phyloP scores from a whole-genome alignment of 345 rosid genomes.

The Carallia brachiata region DNA sequence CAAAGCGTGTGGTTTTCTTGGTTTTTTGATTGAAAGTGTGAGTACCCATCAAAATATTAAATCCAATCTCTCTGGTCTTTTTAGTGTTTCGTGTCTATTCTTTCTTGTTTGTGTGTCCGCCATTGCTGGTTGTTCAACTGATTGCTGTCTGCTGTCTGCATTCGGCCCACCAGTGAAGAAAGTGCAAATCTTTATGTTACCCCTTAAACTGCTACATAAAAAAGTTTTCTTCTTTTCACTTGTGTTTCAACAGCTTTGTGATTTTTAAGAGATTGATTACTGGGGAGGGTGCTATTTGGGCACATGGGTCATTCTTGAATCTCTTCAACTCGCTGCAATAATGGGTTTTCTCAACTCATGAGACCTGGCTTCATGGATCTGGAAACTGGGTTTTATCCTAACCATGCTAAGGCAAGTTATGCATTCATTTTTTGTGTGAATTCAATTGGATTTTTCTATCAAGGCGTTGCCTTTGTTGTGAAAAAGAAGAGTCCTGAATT shows the following conservation, averaged over 20 bases:
- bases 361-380: constrained; percentile 55
- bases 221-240: constrained; percentile 1
- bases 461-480: background rate
- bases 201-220: background rate
- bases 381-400: constrained; percentile 46
- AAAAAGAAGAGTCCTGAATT: background rate
- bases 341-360: constrained; percentile 32
- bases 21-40: constrained; percentile 3
- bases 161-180: background rate
- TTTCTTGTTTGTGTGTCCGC: constrained; percentile 12
- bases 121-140: constrained; percentile 42
- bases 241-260: constrained; percentile 3
- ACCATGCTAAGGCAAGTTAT: constrained; percentile 47
- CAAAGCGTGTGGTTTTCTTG: background rate
- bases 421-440: background rate
- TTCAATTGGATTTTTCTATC: background rate
- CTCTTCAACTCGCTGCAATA: constrained; percentile 15
- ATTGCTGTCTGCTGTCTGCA: constrained; percentile 31
- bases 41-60: constrained; percentile 10
- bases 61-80: background rate
- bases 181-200: too few species aligned
- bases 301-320: constrained; percentile 31
- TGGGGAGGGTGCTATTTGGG: constrained; percentile 13
- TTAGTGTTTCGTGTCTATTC: constrained; percentile 15
- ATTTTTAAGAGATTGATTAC: background rate